A percentile compares a stretch with the other conserved stretches of the same genome.
phyloP scores from a whole-genome alignment of 2,329 filamentous ascomycete genomes.

The Pseudogymnoascus sp. region DNA sequence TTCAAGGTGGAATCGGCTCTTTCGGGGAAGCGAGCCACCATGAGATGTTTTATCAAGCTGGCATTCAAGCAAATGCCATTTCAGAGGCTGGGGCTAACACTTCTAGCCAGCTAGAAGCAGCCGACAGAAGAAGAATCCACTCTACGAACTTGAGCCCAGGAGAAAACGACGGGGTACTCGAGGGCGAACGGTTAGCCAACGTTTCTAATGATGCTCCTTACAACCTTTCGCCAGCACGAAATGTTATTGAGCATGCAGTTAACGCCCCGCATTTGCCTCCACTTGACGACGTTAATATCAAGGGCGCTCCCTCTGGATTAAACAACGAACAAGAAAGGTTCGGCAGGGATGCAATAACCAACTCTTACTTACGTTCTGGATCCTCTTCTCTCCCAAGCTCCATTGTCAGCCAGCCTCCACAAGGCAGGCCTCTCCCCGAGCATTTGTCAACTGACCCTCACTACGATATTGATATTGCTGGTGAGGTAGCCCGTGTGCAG shows the following conservation, averaged over 20 bases:
- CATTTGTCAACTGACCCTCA: constrained; percentile 55
- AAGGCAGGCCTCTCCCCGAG: constrained; percentile 38
- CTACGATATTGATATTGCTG: constrained; percentile 56
- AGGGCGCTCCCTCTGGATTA: background rate
- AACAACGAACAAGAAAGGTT: background rate
- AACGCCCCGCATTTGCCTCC: background rate
- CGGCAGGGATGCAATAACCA: background rate
- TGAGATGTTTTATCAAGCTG: constrained; percentile 28
- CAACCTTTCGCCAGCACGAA: background rate
- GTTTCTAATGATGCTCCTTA: background rate
- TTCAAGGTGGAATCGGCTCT: constrained; percentile 26
- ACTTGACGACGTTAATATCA: background rate
- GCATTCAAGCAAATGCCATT: constrained; percentile 29
- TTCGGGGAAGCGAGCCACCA: constrained; percentile 22
- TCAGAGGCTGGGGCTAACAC: background rate
- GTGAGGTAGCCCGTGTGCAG: constrained; percentile 58
- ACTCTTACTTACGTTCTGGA: background rate
- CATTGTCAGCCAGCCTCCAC: background rate
- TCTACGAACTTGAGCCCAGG: background rate
- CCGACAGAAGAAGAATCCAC: background rate
- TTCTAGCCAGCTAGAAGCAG: background rate
- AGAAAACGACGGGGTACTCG: background rate
- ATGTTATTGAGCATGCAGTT: background rate
- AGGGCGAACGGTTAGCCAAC: background rate
- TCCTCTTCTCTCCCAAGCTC: background rate